These are phyloP conservation scores for Russula sp. DNA, from an alignment of 768 basidiomycete species.

Conservation along the genomic window DNA sequence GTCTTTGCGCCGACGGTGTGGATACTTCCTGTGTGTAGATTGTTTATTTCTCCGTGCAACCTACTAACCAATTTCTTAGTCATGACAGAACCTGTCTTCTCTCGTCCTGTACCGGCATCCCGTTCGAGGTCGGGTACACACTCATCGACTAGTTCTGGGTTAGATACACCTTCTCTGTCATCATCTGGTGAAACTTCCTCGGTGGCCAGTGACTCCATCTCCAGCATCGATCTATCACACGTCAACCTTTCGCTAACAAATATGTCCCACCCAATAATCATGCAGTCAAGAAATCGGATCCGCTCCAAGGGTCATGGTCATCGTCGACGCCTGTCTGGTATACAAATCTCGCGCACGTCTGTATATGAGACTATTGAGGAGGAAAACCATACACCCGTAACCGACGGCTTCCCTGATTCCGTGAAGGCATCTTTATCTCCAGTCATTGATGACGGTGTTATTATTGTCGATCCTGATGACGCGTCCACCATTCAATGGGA, in stretches of 20 bases:
- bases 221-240: conserved; percentile 62
- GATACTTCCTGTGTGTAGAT: conserved; percentile 49
- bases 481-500: conserved; percentile 56
- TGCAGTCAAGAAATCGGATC: conserved; percentile 45
- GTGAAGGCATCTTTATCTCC: conserved; percentile 17
- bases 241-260: conserved; percentile 57
- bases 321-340: conserved; percentile 64
- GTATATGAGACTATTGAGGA: conserved; percentile 82
- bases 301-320: conserved; percentile 65
- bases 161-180: conserved; percentile 69
- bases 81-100: conserved; percentile 55
- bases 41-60: conserved; percentile 33
- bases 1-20: conserved; percentile 63
- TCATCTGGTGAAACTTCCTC: conserved; percentile 60
- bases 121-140: conserved; percentile 68
- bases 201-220: conserved; percentile 68
- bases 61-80: conserved; percentile 32
- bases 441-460: conserved; percentile 33
- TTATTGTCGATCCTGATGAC: conserved; percentile 56
- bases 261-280: conserved; percentile 47
- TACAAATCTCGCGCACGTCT: conserved; percentile 60
- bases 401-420: conserved; percentile 12
- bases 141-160: conserved; percentile 58
- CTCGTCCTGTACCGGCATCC: conserved; percentile 49
- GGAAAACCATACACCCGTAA: conserved; percentile 42